phyloP scores from a whole-genome alignment of 306 rosid species.

The Cyamopsis tetragonoloba region DNA sequence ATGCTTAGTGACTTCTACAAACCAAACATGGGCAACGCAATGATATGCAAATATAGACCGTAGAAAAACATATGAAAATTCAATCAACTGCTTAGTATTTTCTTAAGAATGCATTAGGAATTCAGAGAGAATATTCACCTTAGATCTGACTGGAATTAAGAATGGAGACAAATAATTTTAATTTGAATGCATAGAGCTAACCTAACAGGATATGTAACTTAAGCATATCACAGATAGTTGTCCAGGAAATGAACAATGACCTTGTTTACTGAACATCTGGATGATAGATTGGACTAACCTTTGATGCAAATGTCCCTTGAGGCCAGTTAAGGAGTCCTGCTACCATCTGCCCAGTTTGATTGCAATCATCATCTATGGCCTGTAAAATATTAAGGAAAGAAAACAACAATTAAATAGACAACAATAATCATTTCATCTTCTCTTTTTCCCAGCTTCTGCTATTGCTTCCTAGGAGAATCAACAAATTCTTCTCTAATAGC shows the following conservation, averaged over 20 bases:
- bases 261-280: background rate
- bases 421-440: background rate
- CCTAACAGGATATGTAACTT: background rate
- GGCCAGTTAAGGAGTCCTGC: constrained; percentile 98
- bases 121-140: background rate
- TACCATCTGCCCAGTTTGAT: constrained; percentile 95
- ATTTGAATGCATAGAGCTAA: background rate
- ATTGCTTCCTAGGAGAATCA: background rate
- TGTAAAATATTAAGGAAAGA: background rate
- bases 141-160: background rate
- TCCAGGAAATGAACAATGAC: background rate
- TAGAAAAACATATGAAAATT: background rate
- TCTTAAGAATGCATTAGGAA: background rate
- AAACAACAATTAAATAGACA: background rate
- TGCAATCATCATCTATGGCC: constrained; percentile 99
- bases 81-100: constrained; percentile 8
- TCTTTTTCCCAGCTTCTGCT: background rate
- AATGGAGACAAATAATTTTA: constrained; percentile 2
- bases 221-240: background rate
- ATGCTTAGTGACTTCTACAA: background rate
- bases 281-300: constrained; percentile 46
- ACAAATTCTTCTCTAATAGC: background rate
- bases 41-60: background rate
- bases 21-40: background rate
- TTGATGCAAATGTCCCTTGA: constrained; percentile 95